These are phyloP conservation scores for Phytopythium montanum DNA, from an alignment of 352 stramenopile genomes.

Conservation along the genomic window DNA sequence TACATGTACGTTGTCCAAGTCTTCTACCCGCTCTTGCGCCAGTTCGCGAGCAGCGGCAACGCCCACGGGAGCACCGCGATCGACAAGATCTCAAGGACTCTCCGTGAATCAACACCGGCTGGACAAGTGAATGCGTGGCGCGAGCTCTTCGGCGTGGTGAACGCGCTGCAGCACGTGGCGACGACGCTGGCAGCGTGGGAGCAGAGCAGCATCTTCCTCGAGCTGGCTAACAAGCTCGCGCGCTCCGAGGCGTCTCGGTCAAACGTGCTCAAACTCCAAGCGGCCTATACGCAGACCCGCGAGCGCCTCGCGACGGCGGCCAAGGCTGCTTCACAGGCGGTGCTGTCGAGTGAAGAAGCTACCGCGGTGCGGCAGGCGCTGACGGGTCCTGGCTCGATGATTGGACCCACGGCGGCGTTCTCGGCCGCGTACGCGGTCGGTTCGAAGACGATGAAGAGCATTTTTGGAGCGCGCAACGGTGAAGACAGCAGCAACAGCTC, in stretches of 20 bases:
- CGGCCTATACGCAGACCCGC: slow-evolving; percentile 47
- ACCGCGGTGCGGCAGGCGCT: slow-evolving; percentile 65
- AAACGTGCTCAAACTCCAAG: slow-evolving; percentile 57
- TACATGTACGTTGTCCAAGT: slow-evolving; percentile 82
- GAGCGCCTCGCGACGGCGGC: slow-evolving; percentile 43
- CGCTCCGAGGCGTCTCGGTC: slow-evolving; percentile 48
- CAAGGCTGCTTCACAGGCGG: slow-evolving; percentile 40
- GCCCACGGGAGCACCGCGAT: slow-evolving; percentile 17
- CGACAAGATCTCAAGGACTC: not conserved
- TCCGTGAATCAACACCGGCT: not conserved
- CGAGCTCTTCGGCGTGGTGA: slow-evolving; percentile 46
- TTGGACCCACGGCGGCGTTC: slow-evolving; percentile 63
- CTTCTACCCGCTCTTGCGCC: slow-evolving; percentile 42
- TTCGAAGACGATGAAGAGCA: slow-evolving; percentile 65
- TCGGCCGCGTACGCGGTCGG: slow-evolving; percentile 71
- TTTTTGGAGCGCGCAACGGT: slow-evolving; percentile 42
- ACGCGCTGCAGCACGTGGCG: slow-evolving; percentile 38
- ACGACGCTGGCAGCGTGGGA: slow-evolving; percentile 51
- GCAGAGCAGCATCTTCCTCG: slow-evolving; percentile 63
- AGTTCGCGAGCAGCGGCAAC: slow-evolving; percentile 28
- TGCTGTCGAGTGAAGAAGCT: slow-evolving; percentile 66
- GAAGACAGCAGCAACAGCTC: not conserved
- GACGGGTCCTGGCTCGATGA: slow-evolving; percentile 59
- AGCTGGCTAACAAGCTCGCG: slow-evolving; percentile 54
- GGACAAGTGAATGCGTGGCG: slow-evolving; percentile 10